Percentiles rank a stretch among this genome's conserved stretches.
Conservation (phyloP, 2,329 filamentous ascomycete species). For the Ilyonectria destructans region DNA sequence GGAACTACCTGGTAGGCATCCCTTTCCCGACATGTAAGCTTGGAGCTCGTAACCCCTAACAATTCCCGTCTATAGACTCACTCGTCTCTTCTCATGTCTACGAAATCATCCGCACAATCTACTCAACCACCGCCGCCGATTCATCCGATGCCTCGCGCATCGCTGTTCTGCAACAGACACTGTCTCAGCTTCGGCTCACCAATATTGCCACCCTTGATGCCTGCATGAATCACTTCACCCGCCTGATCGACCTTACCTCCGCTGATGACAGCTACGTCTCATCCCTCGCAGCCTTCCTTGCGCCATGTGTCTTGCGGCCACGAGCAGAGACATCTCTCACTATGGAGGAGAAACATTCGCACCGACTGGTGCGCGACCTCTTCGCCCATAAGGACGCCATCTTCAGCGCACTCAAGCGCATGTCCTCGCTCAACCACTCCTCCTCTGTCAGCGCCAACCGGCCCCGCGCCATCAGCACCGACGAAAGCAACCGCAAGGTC, state of each 20-base stretch:
- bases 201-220: slow-evolving; percentile 99
- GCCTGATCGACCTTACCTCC: slow-evolving; percentile 95
- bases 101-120: slow-evolving; percentile 98
- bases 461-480: slow-evolving; percentile 90
- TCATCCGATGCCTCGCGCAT: slow-evolving; percentile 85
- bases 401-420: slow-evolving; percentile 95
- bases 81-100: slow-evolving; percentile 98
- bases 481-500: slow-evolving; percentile 94
- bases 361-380: slow-evolving; percentile 91
- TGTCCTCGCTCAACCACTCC: slow-evolving; percentile 80
- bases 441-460: slow-evolving; percentile 72
- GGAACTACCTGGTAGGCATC: slow-evolving; percentile 86
- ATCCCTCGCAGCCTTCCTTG: slow-evolving; percentile 81
- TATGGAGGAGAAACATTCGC: slow-evolving; percentile 94
- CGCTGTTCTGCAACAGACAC: slow-evolving; percentile 93
- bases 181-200: slow-evolving; percentile 93
- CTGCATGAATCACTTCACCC: slow-evolving; percentile 97
- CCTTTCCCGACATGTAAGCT: background rate
- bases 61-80: slow-evolving; percentile 76
- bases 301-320: slow-evolving; percentile 90
- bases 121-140: slow-evolving; percentile 85
- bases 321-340: slow-evolving; percentile 91
- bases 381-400: slow-evolving; percentile 96
- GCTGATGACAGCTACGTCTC: slow-evolving; percentile 90
- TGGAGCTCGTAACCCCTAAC: slow-evolving; percentile 47